These are phyloP conservation scores for Oemleria cerasiformis DNA, from an alignment of 306 rosid species.

Conservation along the genomic window DNA sequence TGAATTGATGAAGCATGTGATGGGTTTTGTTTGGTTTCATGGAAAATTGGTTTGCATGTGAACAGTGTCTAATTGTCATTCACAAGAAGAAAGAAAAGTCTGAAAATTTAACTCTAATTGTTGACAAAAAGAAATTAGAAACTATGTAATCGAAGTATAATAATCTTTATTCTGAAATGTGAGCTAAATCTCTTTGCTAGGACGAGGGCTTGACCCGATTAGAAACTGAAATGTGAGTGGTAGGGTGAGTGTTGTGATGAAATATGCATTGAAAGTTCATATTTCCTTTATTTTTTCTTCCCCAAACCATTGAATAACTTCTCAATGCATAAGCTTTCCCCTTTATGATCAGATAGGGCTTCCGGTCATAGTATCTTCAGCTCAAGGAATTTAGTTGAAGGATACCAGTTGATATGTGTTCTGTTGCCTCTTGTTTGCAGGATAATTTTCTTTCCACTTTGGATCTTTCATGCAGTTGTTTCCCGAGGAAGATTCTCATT, in stretches of 20 bases:
- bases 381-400: no score
- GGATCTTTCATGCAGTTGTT: constrained; percentile 90
- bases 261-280: no score
- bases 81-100: not conserved
- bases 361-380: no score
- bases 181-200: no score
- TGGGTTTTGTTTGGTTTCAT: not conserved
- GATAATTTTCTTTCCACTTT: constrained; percentile 78
- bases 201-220: no score
- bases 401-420: not conserved
- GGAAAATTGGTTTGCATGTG: not conserved
- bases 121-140: not conserved
- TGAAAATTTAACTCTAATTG: not conserved
- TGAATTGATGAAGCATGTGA: not conserved
- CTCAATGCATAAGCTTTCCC: no score
- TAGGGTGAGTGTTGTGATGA: no score
- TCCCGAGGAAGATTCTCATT: constrained; percentile 98
- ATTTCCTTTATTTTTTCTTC: no score
- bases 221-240: no score
- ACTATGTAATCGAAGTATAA: not conserved
- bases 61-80: not conserved
- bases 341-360: no score
- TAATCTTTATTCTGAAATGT: no score
- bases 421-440: constrained; percentile 38
- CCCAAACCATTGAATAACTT: no score